Evolutionary conservation across 257 asterid genomes (phyloP), one percentile per base, ranked within the genome.

Genomic region (Primulina tabacum): DNA sequence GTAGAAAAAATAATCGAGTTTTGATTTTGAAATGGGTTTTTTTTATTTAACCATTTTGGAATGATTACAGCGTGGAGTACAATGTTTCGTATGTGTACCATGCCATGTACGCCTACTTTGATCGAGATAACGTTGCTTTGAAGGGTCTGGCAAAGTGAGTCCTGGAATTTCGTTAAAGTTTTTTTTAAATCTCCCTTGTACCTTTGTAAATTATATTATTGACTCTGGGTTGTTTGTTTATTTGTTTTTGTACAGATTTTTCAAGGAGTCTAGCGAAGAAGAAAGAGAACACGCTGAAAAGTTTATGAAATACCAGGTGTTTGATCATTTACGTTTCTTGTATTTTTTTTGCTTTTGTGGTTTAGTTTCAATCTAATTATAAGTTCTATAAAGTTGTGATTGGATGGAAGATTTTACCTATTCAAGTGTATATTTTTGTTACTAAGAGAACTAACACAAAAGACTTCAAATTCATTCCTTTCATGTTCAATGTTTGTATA

Each of bases 261-360:
- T 90, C 83, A 88, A 90, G 86, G 93, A 90, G 38, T 88, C 92
- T 1, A 90, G 97, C 61, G 64, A 69, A 8, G 95, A 90, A 79
- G 93, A 90, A 74, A 79, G 95, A 66, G 88, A 67, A n/a, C 97
- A 90, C 50, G 95, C 97, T 8, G 95, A 90, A 76, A 88, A 80
- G 59, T 67, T 90, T 2, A 90, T 88, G 95, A 87, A 88, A 68
- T 88, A 88, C 78, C 95, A 90, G 95, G 97, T 88, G 50, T 71
- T 73, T 40, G 62, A 69, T 73, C 6, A 60, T 62, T 71, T 50
- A 17, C 52, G 9, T n/a, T 53, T 38, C 34, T 29, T 4, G 21
- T 61, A 10, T 32, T 60, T 20, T 57, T 17, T 33, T 43, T n/a
- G 1, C 52, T 64, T 26, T 66, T 33, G 3, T 32, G 3, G n/a